Conservation (phyloP, 2,329 filamentous ascomycete genomes). For the Aspergillus transmontanensis region DNA sequence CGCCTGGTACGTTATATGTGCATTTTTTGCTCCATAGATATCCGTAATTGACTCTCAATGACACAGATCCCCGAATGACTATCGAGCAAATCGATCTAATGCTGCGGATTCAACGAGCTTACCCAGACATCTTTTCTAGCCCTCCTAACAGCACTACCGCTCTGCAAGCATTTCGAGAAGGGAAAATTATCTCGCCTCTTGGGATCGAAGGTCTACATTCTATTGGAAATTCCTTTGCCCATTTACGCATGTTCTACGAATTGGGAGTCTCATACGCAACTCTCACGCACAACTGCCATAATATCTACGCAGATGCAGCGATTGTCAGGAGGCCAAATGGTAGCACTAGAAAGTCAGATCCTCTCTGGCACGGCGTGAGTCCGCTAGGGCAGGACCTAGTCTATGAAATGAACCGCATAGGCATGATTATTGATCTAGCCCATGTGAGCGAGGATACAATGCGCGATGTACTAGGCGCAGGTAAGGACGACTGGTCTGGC, state of each 20-base stretch:
- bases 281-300: conserved; percentile 92
- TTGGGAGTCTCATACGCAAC: conserved; percentile 87
- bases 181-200: conserved; percentile 73
- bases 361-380: conserved; percentile 66
- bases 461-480: conserved; percentile 73
- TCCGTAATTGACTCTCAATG: neutral
- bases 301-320: conserved; percentile 84
- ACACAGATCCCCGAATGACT: conserved; percentile 33
- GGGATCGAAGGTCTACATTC: conserved; percentile 90
- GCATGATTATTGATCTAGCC: conserved; percentile 89
- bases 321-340: conserved; percentile 47
- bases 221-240: conserved; percentile 74
- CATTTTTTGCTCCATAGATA: conserved; percentile 31
- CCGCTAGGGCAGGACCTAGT: conserved; percentile 68
- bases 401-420: conserved; percentile 88
- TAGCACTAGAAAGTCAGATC: conserved; percentile 41
- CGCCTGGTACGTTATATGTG: conserved; percentile 52
- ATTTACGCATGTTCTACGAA: conserved; percentile 72
- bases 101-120: conserved; percentile 36
- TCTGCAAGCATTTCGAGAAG: conserved; percentile 59
- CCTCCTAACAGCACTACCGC: conserved; percentile 63
- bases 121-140: conserved; percentile 55
- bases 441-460: conserved; percentile 82
- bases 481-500: conserved; percentile 64
- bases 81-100: conserved; percentile 42